Evolutionary conservation across 2,329 filamentous ascomycete species (phyloP), one percentile per base, ranked within the genome.

Genomic region (Cercospora sesami): DNA sequence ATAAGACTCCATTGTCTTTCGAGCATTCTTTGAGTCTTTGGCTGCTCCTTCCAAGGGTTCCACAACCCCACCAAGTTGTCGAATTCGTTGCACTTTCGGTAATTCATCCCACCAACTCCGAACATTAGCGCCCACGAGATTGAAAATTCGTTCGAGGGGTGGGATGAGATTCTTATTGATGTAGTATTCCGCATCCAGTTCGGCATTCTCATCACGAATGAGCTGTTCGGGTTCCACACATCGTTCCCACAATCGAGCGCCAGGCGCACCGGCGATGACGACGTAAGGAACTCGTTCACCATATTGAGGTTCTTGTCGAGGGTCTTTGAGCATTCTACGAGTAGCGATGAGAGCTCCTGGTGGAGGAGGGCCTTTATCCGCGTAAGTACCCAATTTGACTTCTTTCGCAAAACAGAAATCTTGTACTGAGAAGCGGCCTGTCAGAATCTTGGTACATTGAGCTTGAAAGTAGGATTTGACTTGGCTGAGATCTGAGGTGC

Each of bases 341-440:
- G 93, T 91, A 65, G 92, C 94, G 74, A 99, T 93, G 59, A 97
- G 83, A 0, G 94, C 96, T 1, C 95, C 95, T 0, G 95, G 91
- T 0, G 95, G 94, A 1, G 91, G 89, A 1, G 88, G 87, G 0
- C 91, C 92, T 73, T 89, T 90, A 70, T 93, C 91, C 59, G 90
- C 91, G 80, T 99, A 99, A 0, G 90, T 93, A 14, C 94, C 94
- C 1, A 98, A 84, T 72, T 91, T 92, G 65, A 99, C 94, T 81
- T 98, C 95, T 78, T 89, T 90, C 0, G 94, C 94, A 77, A 97
- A 98, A 79, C 93, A 96, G 79, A 99, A 97, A 79, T 99, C 95
- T 75, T 97, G 93, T 26, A 98, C 88, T 1, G 92, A 95, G 53
- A 99, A 89, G 36, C 88, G 87, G 58, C 93, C 94, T 69, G 87